Evolutionary conservation across 352 stramenopile species (phyloP).

Genomic region (Globisporangium parvum): DNA sequence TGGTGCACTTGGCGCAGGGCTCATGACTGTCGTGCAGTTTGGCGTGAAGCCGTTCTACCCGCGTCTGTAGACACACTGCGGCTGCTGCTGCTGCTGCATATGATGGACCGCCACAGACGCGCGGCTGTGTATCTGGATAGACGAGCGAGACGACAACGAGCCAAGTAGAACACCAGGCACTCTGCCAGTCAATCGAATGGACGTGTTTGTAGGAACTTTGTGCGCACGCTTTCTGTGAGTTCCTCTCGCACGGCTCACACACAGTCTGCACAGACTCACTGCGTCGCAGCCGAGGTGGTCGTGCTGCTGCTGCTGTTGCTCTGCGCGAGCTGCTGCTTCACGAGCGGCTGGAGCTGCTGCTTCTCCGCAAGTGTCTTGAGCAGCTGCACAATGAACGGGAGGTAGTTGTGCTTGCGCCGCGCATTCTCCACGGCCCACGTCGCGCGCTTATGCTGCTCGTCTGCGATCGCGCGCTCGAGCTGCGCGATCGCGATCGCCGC

Average conservation of each 20-base stretch:
- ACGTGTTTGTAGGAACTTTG: neutral
- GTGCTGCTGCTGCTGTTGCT: slow-evolving; percentile 7
- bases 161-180: neutral
- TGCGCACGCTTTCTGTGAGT: too few species aligned
- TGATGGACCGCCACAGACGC: neutral
- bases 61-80: slow-evolving; percentile 39
- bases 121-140: neutral
- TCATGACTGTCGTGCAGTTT: slow-evolving; percentile 85
- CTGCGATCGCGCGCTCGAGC: slow-evolving; percentile 42
- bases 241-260: too few species aligned
- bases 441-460: slow-evolving; percentile 63
- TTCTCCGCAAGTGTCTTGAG: slow-evolving; percentile 90
- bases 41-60: slow-evolving; percentile 82
- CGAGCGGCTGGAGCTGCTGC: slow-evolving; percentile 76
- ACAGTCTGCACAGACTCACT: neutral
- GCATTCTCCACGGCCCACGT: slow-evolving; percentile 89
- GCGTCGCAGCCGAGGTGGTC: neutral
- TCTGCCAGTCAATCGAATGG: neutral
- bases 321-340: slow-evolving; percentile 56
- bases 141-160: neutral
- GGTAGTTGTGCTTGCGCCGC: slow-evolving; percentile 95
- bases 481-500: slow-evolving; percentile 24
- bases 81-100: too few species aligned
- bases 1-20: slow-evolving; percentile 63
- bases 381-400: slow-evolving; percentile 93